Evolutionary conservation across 495 filamentous ascomycete species (phyloP), one percentile per base, ranked within the genome.

Genomic region (Tetracladium setigerum): DNA sequence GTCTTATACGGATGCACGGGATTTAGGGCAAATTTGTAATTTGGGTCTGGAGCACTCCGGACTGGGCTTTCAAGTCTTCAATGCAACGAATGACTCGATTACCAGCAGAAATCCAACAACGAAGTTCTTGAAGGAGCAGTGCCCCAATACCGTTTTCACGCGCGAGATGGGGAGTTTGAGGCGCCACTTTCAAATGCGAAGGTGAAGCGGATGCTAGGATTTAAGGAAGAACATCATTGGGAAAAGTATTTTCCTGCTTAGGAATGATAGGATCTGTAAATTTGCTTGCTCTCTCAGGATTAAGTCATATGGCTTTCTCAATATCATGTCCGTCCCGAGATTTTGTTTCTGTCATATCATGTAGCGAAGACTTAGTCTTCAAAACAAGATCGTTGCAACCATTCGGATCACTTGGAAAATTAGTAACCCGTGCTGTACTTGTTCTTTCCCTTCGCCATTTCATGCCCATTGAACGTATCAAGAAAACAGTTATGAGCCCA

Each of bases 31-130:
- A 57, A 78, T 81, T 43, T 78, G 72, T 53, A 63, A 76, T 51
- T 52, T 71, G 18, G 63, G 59, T 30, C 59, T 76, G 10, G 13
- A 62, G 37, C 72, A 68, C 46, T 63, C 63, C 52, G 72, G 72
- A 0, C 49, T 81, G 14, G 75, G 73, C 0, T 79, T 79, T 44
- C 72, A 81, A 54, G 58, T 78, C 0, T 79, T 81, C 64, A 81
- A 81, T 55, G 74, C 74, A 31, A 72, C 70, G 2, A 81, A 79
- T 59, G 71, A 76, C 59, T 70, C 69, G 3, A 79, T 76, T 24
- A 78, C 75, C 8, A 61, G 62, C 2, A 67, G 51, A 35, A 47
- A 56, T 18, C 66, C 71, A 15, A 71, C 72, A 5, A 54, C 46
- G 15, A 63, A 71, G 44, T 76, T 78, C 46, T 48, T 78, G 57